Evolutionary conservation across 352 stramenopile species (phyloP).

Genomic region (Globisporangium yorkense): DNA sequence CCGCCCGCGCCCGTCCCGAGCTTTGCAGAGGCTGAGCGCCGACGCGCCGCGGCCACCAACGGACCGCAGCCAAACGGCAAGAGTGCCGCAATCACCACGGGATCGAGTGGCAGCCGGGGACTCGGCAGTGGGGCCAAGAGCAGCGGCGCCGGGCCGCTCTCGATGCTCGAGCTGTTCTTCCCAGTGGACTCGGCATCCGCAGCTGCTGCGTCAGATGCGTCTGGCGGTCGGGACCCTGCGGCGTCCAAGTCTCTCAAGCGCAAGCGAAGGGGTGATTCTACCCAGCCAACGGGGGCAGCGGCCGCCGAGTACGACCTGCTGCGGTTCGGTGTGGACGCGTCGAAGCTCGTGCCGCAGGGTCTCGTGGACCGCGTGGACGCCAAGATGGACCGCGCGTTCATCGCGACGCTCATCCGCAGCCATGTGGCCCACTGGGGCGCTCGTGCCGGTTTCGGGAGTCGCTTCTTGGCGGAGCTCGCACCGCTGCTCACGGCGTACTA

Average conservation of each 20-base stretch:
- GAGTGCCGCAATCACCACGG: neutral
- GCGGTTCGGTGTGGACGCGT: constrained; percentile 60
- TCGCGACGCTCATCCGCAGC: constrained; percentile 41
- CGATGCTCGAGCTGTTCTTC: constrained; percentile 64
- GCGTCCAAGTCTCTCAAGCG: constrained; percentile 34
- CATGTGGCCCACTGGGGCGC: constrained; percentile 74
- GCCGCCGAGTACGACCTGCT: constrained; percentile 42
- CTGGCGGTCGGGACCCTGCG: constrained; percentile 1
- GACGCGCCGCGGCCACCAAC: constrained; percentile 6
- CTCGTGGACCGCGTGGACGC: constrained; percentile 80
- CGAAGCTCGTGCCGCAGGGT: constrained; percentile 76
- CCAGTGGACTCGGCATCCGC: constrained; percentile 6
- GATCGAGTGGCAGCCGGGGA: constrained; percentile 1
- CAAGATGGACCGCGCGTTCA: constrained; percentile 43
- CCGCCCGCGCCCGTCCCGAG: constrained; percentile 47
- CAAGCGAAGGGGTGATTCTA: constrained; percentile 25
- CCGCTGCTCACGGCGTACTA: constrained; percentile 78
- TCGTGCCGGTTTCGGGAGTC: constrained; percentile 52
- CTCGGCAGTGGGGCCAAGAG: constrained; percentile 2
- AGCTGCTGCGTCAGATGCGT: neutral
- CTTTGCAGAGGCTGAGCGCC: constrained; percentile 47
- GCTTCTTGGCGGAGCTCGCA: constrained; percentile 65
- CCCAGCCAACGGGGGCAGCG: neutral
- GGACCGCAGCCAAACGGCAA: constrained; percentile 2
- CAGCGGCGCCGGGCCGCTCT: constrained; percentile 17